A percentile compares a stretch with the other conserved stretches of the same genome.
phyloP scores from a whole-genome alignment of 352 stramenopile genomes.

The Phytophthora uliginosa region DNA sequence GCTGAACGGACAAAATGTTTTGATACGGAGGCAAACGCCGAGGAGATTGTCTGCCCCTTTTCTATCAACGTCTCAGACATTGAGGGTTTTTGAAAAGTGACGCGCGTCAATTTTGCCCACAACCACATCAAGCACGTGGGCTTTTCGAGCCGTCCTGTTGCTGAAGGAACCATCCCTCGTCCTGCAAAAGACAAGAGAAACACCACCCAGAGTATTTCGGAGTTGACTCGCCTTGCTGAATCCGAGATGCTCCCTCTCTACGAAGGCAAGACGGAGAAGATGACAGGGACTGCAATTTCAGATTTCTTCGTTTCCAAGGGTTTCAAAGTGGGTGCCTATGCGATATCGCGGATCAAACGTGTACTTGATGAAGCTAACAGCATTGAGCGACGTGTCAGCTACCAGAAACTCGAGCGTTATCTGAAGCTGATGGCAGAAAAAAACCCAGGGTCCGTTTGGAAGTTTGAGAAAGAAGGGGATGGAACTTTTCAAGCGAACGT shows the following conservation, averaged over 20 bases:
- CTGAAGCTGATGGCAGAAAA: not conserved
- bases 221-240: not conserved
- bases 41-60: no score
- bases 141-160: not conserved
- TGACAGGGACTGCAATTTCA: not conserved
- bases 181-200: not conserved
- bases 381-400: not conserved
- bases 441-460: not conserved
- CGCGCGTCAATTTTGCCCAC: no score
- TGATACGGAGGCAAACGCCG: no score
- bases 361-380: not conserved
- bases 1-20: no score
- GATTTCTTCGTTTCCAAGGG: not conserved
- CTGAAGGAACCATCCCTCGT: not conserved
- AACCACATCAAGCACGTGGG: not conserved
- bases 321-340: not conserved
- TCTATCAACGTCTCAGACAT: no score
- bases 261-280: not conserved
- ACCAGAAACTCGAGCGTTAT: not conserved
- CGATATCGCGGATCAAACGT: not conserved
- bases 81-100: no score
- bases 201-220: not conserved
- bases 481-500: not conserved
- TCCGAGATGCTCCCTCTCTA: not conserved
- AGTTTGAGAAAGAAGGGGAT: not conserved